Base-by-base conservation (phyloP, 345 rosid species). In the Citrus glauca region DNA sequence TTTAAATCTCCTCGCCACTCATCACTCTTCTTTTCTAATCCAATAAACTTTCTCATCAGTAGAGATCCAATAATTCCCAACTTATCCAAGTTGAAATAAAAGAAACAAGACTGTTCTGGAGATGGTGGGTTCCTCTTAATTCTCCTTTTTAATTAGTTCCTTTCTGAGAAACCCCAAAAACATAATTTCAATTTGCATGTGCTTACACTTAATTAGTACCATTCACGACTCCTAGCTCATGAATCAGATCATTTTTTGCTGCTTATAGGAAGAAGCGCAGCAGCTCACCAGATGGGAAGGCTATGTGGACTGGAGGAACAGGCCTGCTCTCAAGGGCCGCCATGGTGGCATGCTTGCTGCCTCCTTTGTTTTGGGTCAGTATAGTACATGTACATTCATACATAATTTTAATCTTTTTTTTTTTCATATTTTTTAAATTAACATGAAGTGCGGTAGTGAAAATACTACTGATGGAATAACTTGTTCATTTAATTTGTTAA, bases 321-420 rank as follows among this genome's bases (percentile, higher is more conserved):
- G 77, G 81, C 77, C 92, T 4, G 89, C 97, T 25, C 77, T 91
- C 73, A 85, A 82, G 67, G 91, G 92, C 65, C 85, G 85, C 69
- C 97, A 90, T 72, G 94, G 94, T 2, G 97, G 97, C 86, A 90
- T 88, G 93, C 71, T 87, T 57, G 97, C 94, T 42, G 94, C 94
- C 37, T 89, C 89, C 61, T 92, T 89, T 53, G 90, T 86, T 37
- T 79, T 92, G 73, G 94, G 94, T 92, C 3, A n/a, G 83, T 79
- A 53, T 8, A 17, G 22, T 38, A 7, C 40, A 37, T 14, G 5
- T 13, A 48, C 20, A 53, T 53, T 5, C 22, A 17, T 53, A 6
- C 53, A 7, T 70, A 63, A 48, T 69, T 77, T 28, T 62, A 75
- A 53, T 17, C 22, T 17, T 53, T 11, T 45, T 10, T 2, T 10